Percentiles rank a stretch among this genome's conserved stretches.
phyloP scores from a whole-genome alignment of 2,329 filamentous ascomycete species.

The Colletotrichum brevisporum region DNA sequence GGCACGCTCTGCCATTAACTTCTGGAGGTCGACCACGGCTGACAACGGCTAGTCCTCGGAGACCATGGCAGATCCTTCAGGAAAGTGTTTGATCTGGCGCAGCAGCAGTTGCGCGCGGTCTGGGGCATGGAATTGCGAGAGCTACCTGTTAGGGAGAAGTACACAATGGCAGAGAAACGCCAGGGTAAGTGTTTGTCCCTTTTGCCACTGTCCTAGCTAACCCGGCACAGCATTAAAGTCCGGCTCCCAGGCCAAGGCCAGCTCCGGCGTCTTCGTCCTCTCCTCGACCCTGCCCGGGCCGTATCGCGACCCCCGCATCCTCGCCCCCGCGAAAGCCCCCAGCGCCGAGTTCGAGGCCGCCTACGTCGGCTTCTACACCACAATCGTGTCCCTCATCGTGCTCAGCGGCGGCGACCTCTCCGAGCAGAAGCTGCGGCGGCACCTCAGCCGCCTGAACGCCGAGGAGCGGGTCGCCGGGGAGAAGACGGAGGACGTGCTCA shows the following conservation, averaged over 20 bases:
- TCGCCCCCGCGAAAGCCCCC: constrained; percentile 77
- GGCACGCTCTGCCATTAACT: background rate
- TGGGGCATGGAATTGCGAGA: constrained; percentile 97
- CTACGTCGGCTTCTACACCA: constrained; percentile 85
- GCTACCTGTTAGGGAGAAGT: constrained; percentile 84
- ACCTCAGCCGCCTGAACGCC: constrained; percentile 81
- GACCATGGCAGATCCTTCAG: constrained; percentile 80
- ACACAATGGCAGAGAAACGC: constrained; percentile 82
- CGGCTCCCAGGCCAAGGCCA: constrained; percentile 66
- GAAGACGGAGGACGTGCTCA: constrained; percentile 81
- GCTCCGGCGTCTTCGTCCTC: constrained; percentile 82
- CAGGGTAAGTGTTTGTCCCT: constrained; percentile 67
- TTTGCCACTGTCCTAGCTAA: background rate
- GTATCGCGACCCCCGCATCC: constrained; percentile 77
- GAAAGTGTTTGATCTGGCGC: constrained; percentile 81
- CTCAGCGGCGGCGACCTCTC: constrained; percentile 81
- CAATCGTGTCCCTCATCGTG: constrained; percentile 82
- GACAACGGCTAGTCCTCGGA: constrained; percentile 73
- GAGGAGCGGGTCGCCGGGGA: constrained; percentile 81
- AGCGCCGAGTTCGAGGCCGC: constrained; percentile 79
- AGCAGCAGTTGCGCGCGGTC: constrained; percentile 75
- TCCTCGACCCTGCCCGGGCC: constrained; percentile 77
- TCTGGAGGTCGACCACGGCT: background rate
- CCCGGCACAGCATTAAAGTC: constrained; percentile 54
- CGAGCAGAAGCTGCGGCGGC: constrained; percentile 83